Conservation (phyloP, 768 basidiomycete species). For the Paxillus ammoniavirescens region DNA sequence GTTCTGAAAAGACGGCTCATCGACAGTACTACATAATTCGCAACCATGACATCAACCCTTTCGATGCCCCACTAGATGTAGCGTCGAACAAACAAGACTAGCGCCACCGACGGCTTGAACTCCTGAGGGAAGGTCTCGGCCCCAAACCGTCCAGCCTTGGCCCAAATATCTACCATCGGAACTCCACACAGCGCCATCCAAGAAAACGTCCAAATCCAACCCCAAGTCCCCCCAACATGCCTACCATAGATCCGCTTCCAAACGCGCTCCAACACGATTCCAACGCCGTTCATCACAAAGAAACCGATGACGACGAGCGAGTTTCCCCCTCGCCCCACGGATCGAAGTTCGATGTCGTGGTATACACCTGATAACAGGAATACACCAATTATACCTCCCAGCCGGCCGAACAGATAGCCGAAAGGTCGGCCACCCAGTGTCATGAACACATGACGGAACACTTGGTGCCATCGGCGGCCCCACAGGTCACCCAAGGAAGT, state of each 20-base stretch:
- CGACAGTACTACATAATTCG: too few relatives aligned
- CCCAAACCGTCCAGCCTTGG: constrained; percentile 15
- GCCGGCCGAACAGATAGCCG: constrained; percentile 42
- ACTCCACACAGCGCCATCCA: constrained; percentile 53
- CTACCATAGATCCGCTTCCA: constrained; percentile 44
- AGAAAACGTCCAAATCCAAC: constrained; percentile 49
- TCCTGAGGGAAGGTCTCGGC: constrained; percentile 8
- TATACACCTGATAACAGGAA: constrained; percentile 59
- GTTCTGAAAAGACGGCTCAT: too few relatives aligned
- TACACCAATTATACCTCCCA: constrained; percentile 51
- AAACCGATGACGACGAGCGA: constrained; percentile 42
- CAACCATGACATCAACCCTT: too few relatives aligned
- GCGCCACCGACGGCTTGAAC: constrained; percentile 2
- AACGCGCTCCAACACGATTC: constrained; percentile 46
- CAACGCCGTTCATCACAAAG: constrained; percentile 55
- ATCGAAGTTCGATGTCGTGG: constrained; percentile 56
- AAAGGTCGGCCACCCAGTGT: constrained; percentile 47
- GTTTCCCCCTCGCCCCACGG: constrained; percentile 52
- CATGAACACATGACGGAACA: constrained; percentile 59
- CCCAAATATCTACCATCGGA: constrained; percentile 44
- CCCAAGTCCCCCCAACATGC: constrained; percentile 44
- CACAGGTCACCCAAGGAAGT: constrained; percentile 63
- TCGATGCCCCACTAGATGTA: background rate
- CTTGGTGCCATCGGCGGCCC: constrained; percentile 65
- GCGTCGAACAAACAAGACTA: constrained; percentile 26